Percentiles rank a stretch among this genome's conserved stretches.
These are phyloP conservation scores for Candida tropicalis DNA, from an alignment of 1,139 yeast genomes.

Conservation along the genomic window DNA sequence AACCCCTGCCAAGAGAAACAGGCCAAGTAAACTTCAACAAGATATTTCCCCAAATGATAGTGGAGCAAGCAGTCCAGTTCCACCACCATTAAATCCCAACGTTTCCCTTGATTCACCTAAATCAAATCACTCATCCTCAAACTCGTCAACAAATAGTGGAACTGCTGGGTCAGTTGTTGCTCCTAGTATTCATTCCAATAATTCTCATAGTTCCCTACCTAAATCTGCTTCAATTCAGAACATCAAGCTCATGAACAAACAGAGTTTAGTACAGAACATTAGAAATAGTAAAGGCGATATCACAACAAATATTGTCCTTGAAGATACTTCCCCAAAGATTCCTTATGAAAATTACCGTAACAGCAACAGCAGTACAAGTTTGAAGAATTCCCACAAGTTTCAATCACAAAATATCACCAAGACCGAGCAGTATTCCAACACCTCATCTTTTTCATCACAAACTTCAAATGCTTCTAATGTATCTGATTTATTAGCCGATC, in stretches of 20 bases:
- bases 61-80: constrained; percentile 1
- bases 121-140: not conserved
- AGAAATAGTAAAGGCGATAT: constrained; percentile 33
- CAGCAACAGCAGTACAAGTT: constrained; percentile 14
- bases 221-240: constrained; percentile 25
- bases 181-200: not conserved
- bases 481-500: constrained; percentile 6
- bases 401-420: constrained; percentile 16
- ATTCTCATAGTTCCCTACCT: constrained; percentile 13
- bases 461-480: constrained; percentile 12
- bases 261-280: constrained; percentile 29
- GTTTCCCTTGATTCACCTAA: not conserved
- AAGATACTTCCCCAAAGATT: constrained; percentile 19
- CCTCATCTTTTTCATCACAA: constrained; percentile 15
- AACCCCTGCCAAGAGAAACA: constrained; percentile 38
- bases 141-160: constrained; percentile 2
- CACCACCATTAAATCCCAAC: constrained; percentile 3
- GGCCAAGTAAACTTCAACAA: constrained; percentile 33
- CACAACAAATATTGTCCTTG: constrained; percentile 31
- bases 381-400: constrained; percentile 10
- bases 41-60: constrained; percentile 9
- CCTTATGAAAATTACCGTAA: constrained; percentile 12
- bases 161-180: not conserved
- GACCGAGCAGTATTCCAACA: constrained; percentile 12
- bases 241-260: constrained; percentile 22